phyloP scores from a whole-genome alignment of 202 grass and related monocot genomes.

The Elaeis oleifera region DNA sequence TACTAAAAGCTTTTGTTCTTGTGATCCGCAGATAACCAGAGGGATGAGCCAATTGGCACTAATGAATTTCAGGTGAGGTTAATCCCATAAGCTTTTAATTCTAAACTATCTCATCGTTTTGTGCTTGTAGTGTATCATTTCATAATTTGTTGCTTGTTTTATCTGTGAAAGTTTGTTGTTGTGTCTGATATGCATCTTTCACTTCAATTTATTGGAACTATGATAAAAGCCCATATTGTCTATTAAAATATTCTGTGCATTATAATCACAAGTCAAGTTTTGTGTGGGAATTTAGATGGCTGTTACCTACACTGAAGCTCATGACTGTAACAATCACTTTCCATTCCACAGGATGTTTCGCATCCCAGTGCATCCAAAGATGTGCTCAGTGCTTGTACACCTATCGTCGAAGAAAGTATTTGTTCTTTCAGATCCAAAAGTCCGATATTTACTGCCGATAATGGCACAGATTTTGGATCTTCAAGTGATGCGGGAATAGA shows the following conservation, averaged over 20 bases:
- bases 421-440: conserved; percentile 73
- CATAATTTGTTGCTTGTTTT: too few relatives aligned
- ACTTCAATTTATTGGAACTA: too few relatives aligned
- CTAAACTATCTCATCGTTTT: too few relatives aligned
- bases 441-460: conserved; percentile 39
- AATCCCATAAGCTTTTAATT: not conserved
- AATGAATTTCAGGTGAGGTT: conserved; percentile 46
- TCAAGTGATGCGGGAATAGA: conserved; percentile 31
- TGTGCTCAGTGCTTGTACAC: conserved; percentile 37
- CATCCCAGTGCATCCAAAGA: conserved; percentile 32
- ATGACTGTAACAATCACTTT: conserved; percentile 3
- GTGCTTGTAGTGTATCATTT: too few relatives aligned
- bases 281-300: too few relatives aligned
- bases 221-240: too few relatives aligned
- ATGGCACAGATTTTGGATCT: conserved; percentile 42
- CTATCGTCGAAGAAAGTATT: conserved; percentile 76
- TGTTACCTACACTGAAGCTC: too few relatives aligned
- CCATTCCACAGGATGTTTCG: conserved; percentile 29
- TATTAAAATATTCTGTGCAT: too few relatives aligned
- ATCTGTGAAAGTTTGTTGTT: too few relatives aligned
- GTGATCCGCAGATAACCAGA: conserved; percentile 37
- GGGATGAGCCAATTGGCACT: conserved; percentile 17
- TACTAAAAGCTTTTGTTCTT: not conserved
- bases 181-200: too few relatives aligned
- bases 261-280: too few relatives aligned